These are phyloP conservation scores for Daphne laureola DNA, from an alignment of 441 rosid genomes.

Conservation along the genomic window DNA sequence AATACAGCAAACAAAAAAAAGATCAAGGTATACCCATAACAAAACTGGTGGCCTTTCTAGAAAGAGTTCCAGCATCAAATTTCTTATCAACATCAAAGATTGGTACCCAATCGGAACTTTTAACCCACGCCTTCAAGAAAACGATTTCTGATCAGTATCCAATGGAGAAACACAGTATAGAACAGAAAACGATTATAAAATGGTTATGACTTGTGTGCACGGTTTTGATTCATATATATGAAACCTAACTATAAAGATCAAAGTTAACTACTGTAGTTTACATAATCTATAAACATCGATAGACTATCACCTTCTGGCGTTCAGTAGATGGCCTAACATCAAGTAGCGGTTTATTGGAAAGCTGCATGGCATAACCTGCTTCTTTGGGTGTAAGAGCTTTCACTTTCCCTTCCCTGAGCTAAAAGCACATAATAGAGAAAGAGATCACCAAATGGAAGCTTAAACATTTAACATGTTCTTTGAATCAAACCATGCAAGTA, in stretches of 20 bases:
- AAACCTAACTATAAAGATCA: constrained; percentile 2
- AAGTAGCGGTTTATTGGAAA: constrained; percentile 67
- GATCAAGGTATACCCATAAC: constrained; percentile 57
- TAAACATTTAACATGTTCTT: not conserved
- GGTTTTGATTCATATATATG: not conserved
- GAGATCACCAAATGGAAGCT: not conserved
- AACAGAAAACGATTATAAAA: too few species aligned
- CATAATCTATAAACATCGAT: constrained; percentile 1
- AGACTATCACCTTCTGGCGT: constrained; percentile 43
- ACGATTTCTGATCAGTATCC: too few species aligned
- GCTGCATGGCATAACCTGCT: constrained; percentile 92
- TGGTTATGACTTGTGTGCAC: too few species aligned
- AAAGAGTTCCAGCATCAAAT: constrained; percentile 56
- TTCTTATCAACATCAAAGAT: constrained; percentile 56
- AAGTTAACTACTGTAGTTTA: constrained; percentile 1
- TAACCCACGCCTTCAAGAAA: constrained; percentile 72
- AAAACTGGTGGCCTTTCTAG: constrained; percentile 59
- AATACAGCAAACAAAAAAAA: not conserved
- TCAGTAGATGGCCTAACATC: constrained; percentile 85
- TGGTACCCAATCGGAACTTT: constrained; percentile 85
- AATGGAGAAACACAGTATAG: too few species aligned
- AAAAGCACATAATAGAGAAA: constrained; percentile 13
- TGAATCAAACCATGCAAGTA: too few species aligned
- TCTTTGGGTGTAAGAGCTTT: constrained; percentile 78
- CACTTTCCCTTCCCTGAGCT: constrained; percentile 82